phyloP scores from a whole-genome alignment of 2,329 filamentous ascomycete genomes.

The Xylaria multiplex region DNA sequence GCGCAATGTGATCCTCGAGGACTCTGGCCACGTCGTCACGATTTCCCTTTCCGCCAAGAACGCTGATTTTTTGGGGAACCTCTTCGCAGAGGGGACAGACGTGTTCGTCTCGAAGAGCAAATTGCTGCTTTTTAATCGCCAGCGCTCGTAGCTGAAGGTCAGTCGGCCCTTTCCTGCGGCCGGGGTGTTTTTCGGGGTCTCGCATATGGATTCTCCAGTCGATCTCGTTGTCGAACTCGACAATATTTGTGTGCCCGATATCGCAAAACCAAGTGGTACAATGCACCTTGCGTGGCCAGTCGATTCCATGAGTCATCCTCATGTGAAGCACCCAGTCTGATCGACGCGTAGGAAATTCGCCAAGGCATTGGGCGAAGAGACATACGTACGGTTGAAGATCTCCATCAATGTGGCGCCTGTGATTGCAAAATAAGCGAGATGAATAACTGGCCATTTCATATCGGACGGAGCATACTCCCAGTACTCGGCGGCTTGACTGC shows the following conservation, averaged over 20 bases:
- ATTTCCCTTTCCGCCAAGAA: no score
- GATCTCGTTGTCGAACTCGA: background rate
- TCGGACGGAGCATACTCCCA: no score
- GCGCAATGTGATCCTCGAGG: no score
- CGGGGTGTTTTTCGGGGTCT: background rate
- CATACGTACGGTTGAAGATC: no score
- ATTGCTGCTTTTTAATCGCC: background rate
- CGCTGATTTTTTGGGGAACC: background rate
- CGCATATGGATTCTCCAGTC: background rate
- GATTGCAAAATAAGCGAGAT: no score
- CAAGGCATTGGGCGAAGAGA: no score
- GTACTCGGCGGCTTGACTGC: no score
- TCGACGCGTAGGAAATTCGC: background rate
- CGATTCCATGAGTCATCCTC: background rate
- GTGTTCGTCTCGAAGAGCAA: conserved; percentile 1
- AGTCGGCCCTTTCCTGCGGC: background rate
- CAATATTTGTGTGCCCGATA: background rate
- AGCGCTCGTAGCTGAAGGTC: no score
- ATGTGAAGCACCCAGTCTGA: background rate
- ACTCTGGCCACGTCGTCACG: no score
- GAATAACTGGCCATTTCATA: no score
- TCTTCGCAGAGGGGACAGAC: conserved; percentile 6
- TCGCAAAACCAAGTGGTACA: background rate
- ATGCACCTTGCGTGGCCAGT: conserved; percentile 12
- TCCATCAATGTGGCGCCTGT: no score